A percentile compares a stretch with the other conserved stretches of the same genome.
Conservation (phyloP, 2,329 filamentous ascomycete species). For the Neurospora sp. region DNA sequence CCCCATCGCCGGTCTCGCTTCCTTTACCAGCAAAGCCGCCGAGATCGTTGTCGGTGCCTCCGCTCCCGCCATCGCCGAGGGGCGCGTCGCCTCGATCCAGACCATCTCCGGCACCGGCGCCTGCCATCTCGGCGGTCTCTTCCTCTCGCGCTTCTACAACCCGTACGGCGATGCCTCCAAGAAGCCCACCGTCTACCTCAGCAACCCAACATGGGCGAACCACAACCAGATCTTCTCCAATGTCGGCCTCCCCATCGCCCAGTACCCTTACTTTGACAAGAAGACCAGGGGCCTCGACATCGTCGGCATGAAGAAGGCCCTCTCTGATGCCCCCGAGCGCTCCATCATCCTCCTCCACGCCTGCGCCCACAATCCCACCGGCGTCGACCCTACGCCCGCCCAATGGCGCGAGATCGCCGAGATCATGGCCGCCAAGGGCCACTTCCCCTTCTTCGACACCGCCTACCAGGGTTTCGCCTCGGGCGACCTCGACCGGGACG, state of each 20-base stretch:
- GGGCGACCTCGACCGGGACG: constrained; percentile 74
- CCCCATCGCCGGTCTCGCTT: constrained; percentile 78
- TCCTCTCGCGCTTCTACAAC: constrained; percentile 85
- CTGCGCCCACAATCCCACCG: constrained; percentile 96
- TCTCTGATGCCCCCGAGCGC: constrained; percentile 61
- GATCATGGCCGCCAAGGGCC: constrained; percentile 64
- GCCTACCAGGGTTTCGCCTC: constrained; percentile 98
- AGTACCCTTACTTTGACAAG: constrained; percentile 91
- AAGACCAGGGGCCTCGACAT: constrained; percentile 87
- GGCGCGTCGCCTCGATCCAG: constrained; percentile 73
- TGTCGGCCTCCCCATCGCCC: constrained; percentile 64
- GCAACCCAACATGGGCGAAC: constrained; percentile 95
- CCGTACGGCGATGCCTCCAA: constrained; percentile 43
- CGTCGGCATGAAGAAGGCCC: constrained; percentile 67
- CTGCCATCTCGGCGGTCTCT: constrained; percentile 84
- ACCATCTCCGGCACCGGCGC: constrained; percentile 97
- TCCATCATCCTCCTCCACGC: constrained; percentile 88
- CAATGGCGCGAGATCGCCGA: constrained; percentile 89
- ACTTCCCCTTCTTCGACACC: constrained; percentile 97
- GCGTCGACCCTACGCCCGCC: constrained; percentile 84
- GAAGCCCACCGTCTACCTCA: constrained; percentile 75
- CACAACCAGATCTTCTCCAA: constrained; percentile 98
- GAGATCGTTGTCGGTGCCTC: constrained; percentile 76
- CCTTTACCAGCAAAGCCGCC: constrained; percentile 82
- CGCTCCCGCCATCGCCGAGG: constrained; percentile 74